These are phyloP conservation scores for Backusella liffmaniae DNA, from an alignment of 192 early-diverging fungal species.

Conservation along the genomic window DNA sequence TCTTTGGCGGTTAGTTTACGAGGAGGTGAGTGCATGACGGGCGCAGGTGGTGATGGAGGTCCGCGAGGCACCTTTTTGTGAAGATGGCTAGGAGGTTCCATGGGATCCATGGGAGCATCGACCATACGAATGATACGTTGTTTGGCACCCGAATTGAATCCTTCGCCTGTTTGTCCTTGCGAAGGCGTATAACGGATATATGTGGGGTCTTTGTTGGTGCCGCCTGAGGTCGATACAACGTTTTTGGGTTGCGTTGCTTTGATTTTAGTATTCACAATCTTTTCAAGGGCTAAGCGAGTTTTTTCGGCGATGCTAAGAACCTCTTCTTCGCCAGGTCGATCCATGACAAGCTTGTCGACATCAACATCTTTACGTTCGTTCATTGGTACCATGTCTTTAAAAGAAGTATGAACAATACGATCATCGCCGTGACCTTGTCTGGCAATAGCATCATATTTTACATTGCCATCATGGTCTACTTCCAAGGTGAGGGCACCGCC, in stretches of 20 bases:
- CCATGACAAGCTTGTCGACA: conserved; percentile 63
- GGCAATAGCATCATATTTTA: conserved; percentile 88
- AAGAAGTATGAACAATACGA: conserved; percentile 79
- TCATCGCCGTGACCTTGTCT: conserved; percentile 69
- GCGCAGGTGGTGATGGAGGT: conserved; percentile 92
- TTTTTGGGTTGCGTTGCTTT: conserved; percentile 60
- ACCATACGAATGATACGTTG: conserved; percentile 95
- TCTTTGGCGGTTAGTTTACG: conserved; percentile 95
- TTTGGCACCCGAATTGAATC: conserved; percentile 68
- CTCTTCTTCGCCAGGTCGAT: conserved; percentile 75
- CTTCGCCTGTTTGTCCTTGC: conserved; percentile 56
- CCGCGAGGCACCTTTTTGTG: conserved; percentile 87
- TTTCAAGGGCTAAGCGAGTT: conserved; percentile 87
- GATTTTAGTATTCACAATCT: conserved; percentile 78
- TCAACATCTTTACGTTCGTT: conserved; percentile 66
- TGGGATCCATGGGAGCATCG: conserved; percentile 93
- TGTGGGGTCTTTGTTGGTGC: conserved; percentile 64
- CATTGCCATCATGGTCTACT: conserved; percentile 86
- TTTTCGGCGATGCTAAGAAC: conserved; percentile 83
- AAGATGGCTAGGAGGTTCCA: conserved; percentile 93
- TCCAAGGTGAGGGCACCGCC: conserved; percentile 79
- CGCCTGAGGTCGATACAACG: conserved; percentile 31
- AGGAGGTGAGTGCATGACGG: conserved; percentile 97
- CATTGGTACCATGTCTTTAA: conserved; percentile 78
- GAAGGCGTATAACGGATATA: conserved; percentile 93